Conservation (phyloP, 305 asterid species). For the Striga hermonthica region DNA sequence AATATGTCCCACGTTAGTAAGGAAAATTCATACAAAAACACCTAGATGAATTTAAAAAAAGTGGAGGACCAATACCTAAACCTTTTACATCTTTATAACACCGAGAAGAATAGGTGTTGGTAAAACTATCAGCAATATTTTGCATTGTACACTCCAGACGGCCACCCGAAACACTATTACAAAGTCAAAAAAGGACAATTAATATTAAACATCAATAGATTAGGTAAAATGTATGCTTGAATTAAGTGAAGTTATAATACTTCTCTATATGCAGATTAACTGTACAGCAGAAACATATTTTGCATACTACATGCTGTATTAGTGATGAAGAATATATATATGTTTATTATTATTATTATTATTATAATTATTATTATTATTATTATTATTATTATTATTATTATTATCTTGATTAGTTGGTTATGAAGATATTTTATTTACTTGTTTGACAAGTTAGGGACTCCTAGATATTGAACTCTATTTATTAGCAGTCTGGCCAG, state of each 20-base stretch:
- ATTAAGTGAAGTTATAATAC: background rate
- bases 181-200: constrained; percentile 29
- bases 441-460: too few relatives aligned
- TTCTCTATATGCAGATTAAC: background rate
- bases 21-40: constrained; percentile 26
- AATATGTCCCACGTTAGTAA: constrained; percentile 28
- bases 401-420: too few relatives aligned
- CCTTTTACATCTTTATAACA: constrained; percentile 71
- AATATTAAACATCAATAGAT: constrained; percentile 21
- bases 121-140: constrained; percentile 85
- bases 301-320: too few relatives aligned
- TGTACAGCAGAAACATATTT: background rate
- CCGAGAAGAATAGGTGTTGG: constrained; percentile 62
- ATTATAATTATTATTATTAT: too few relatives aligned
- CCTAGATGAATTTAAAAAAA: constrained; percentile 12
- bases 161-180: constrained; percentile 79
- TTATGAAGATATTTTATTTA: too few relatives aligned
- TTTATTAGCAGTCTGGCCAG: too few relatives aligned
- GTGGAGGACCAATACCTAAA: constrained; percentile 29
- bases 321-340: too few relatives aligned
- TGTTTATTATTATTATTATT: too few relatives aligned
- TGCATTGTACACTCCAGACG: constrained; percentile 99
- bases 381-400: too few relatives aligned
- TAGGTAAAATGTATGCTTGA: background rate
- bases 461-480: too few relatives aligned